Percentiles rank a stretch among this genome's conserved stretches.
phyloP scores from a whole-genome alignment of 495 filamentous ascomycete genomes.

The Podospora tetraspora region DNA sequence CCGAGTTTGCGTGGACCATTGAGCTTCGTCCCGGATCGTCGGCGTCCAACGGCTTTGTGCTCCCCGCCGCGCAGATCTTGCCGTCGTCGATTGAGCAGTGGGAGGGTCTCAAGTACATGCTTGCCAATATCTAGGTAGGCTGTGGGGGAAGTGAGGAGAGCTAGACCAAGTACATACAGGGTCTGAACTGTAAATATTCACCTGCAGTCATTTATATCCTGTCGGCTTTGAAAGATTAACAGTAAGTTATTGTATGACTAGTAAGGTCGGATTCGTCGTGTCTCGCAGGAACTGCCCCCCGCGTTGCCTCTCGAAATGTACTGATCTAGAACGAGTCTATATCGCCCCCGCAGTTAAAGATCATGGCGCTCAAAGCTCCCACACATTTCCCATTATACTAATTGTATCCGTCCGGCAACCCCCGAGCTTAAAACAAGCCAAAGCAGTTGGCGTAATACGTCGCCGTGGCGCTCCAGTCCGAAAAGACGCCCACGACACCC shows the following conservation, averaged over 20 bases:
- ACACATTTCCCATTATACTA: background rate
- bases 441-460: constrained; percentile 62
- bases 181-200: background rate
- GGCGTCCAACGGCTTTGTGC: constrained; percentile 49
- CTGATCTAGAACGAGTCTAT: background rate
- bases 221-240: background rate
- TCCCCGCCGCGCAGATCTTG: constrained; percentile 52
- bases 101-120: constrained; percentile 50
- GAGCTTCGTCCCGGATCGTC: constrained; percentile 43
- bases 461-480: constrained; percentile 57
- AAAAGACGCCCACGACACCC: constrained; percentile 51
- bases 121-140: constrained; percentile 36
- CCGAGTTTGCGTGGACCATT: constrained; percentile 51
- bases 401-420: too few species aligned
- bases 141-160: too few species aligned
- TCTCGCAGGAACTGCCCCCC: background rate
- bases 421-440: constrained; percentile 26
- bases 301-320: background rate
- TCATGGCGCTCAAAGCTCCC: background rate
- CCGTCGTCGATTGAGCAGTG: constrained; percentile 49
- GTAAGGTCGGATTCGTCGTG: background rate
- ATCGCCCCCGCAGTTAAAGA: background rate
- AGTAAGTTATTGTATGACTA: too few species aligned
- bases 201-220: too few species aligned
- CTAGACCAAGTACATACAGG: background rate